Evolutionary conservation across 2,329 filamentous ascomycete species (phyloP).

Genomic region (Mariannaea sp.): DNA sequence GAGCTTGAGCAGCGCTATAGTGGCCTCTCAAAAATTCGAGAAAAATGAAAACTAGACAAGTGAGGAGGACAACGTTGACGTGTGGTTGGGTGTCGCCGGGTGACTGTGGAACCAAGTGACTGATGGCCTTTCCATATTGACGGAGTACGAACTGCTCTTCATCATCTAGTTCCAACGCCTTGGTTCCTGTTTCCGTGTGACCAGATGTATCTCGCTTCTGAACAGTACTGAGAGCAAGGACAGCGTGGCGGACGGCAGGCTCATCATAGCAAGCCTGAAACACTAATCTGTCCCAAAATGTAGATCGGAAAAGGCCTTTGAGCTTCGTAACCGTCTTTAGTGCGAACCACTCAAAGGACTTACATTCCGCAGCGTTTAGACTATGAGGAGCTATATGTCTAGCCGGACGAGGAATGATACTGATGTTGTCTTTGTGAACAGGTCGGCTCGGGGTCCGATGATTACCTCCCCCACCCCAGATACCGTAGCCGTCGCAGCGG

Average conservation of each 20-base stretch:
- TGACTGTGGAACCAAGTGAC: conserved; percentile 41
- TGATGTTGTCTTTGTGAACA: background rate
- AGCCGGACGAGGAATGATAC: background rate
- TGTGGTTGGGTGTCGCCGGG: conserved; percentile 32
- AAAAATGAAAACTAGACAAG: conserved; percentile 45
- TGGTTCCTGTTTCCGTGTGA: background rate
- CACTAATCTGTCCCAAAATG: conserved; percentile 47
- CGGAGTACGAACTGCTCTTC: conserved; percentile 35
- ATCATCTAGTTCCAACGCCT: background rate
- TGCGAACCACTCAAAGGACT: conserved; percentile 41
- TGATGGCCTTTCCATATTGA: conserved; percentile 47
- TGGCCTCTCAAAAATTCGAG: conserved; percentile 45
- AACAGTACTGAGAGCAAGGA: conserved; percentile 44
- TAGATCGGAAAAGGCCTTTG: conserved; percentile 43
- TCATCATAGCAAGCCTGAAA: conserved; percentile 45
- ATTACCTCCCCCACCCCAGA: conserved; percentile 6
- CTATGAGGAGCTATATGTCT: background rate
- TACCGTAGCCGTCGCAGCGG: conserved; percentile 12
- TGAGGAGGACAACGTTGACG: conserved; percentile 44
- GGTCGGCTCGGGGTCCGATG: background rate
- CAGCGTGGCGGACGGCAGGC: conserved; percentile 47
- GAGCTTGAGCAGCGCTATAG: conserved; percentile 43
- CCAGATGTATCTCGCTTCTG: conserved; percentile 32
- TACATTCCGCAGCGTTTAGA: conserved; percentile 19
- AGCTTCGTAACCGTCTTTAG: conserved; percentile 44